Base-by-base conservation (phyloP, 176 grass and related monocot species). In the Avena atlantica region DNA sequence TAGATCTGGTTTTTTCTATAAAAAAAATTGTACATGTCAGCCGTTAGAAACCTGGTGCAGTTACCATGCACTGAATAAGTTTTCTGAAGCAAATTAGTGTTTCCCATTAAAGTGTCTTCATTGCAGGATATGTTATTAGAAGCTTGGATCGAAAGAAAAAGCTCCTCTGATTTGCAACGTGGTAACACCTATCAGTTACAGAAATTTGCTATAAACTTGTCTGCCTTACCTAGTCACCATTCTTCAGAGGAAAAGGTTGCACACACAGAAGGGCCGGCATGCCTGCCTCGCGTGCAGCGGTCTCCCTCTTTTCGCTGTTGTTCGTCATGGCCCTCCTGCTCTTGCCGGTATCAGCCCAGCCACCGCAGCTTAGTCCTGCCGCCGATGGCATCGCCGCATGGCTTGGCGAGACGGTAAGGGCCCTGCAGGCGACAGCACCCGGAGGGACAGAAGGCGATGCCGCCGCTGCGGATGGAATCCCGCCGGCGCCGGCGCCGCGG, bases 261-360 rank as follows among this genome's bases (percentile, higher is more conserved):
- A 27, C 49, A 20, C 21, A 4, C 6, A 8, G 4, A 15, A 59
- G 16, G 64, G 13, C 6, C 63, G 58, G 13, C 2, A 87, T 87
- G 89, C 45, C 11, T 14, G 55, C 73, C 58, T 64, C 79, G 47
- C 74, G 9, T 2, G 48, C 6, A 62, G 68, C 36, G 31, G 13
- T 73, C 48, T 8, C 48, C 36, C 45, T 90, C 31, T 40, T 84
- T 2, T 49, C 63, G 1, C 20, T 73, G 64, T 65, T 31, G 64
- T 65, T 31, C 80, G 16, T n/a, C 65, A 49, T 37, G 81, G 81
- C 85, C 27, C 66, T 80, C 75, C 48, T 87, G 80, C 74, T 91
- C 74, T 67, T 36, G 66, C 49, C 57, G 48, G 74, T 37, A 19
- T 66, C 74, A 14, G 78, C 78, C 40, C 60, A 59, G 7, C 49